phyloP scores from a whole-genome alignment of 1,139 yeast genomes.

The Pichia sp. region DNA sequence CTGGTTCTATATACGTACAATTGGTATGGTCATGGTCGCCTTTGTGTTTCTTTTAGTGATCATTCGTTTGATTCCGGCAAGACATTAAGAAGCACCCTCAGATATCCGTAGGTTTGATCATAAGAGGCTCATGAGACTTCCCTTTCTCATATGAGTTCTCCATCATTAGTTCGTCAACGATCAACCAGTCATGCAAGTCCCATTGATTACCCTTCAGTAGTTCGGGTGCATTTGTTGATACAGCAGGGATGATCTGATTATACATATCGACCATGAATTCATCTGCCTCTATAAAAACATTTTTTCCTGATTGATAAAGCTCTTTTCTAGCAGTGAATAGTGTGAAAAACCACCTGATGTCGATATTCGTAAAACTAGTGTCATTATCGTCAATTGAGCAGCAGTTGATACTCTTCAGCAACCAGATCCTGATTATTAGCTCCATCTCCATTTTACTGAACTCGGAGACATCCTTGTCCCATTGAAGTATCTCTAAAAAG shows the following conservation, averaged over 20 bases:
- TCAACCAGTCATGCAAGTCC: slow-evolving; percentile 37
- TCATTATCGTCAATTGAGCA: slow-evolving; percentile 26
- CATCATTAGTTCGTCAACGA: slow-evolving; percentile 11
- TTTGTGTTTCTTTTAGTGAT: slow-evolving; percentile 22
- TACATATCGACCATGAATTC: slow-evolving; percentile 43
- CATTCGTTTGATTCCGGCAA: slow-evolving; percentile 26
- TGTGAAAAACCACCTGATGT: slow-evolving; percentile 40
- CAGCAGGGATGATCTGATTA: slow-evolving; percentile 44
- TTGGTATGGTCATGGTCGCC: slow-evolving; percentile 16
- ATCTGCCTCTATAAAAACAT: slow-evolving; percentile 34
- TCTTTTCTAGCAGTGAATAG: slow-evolving; percentile 36
- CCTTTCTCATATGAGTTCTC: slow-evolving; percentile 23
- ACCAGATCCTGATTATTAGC: slow-evolving; percentile 42
- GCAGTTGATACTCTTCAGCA: slow-evolving; percentile 48
- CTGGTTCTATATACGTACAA: slow-evolving; percentile 26
- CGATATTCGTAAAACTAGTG: slow-evolving; percentile 17
- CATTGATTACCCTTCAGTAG: slow-evolving; percentile 40
- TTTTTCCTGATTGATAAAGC: slow-evolving; percentile 15
- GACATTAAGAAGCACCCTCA: slow-evolving; percentile 11
- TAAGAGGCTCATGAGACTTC: slow-evolving; percentile 17
- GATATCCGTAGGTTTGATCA: slow-evolving; percentile 20
- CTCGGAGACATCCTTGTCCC: slow-evolving; percentile 40
- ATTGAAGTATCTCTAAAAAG: slow-evolving; percentile 47
- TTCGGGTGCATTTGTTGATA: slow-evolving; percentile 45
- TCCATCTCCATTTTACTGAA: slow-evolving; percentile 44